A percentile compares a stretch with the other conserved stretches of the same genome.
phyloP scores from a whole-genome alignment of 2,329 filamentous ascomycete genomes.

The Botrytis medusae region DNA sequence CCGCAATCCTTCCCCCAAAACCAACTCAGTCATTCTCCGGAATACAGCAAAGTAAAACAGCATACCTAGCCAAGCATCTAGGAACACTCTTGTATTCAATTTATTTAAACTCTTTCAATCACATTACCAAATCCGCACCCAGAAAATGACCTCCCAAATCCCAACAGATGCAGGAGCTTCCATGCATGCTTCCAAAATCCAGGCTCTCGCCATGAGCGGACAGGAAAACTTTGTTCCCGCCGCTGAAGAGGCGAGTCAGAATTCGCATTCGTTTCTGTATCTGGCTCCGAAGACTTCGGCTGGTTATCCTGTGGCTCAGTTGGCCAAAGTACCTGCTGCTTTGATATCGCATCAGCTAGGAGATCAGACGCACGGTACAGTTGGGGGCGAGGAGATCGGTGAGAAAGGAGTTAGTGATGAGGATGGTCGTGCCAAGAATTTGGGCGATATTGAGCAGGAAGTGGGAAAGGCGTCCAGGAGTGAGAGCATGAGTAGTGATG shows the following conservation, averaged over 20 bases:
- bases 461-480: slow-evolving; percentile 1
- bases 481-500: slow-evolving; percentile 18
- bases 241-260: slow-evolving; percentile 25
- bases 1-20: not conserved
- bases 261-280: slow-evolving; percentile 32
- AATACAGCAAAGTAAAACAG: not conserved
- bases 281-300: slow-evolving; percentile 35
- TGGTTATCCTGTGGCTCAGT: slow-evolving; percentile 30
- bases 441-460: not conserved
- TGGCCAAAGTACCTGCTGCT: not conserved
- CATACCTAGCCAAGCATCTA: not conserved
- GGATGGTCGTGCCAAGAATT: slow-evolving; percentile 1
- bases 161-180: slow-evolving; percentile 15
- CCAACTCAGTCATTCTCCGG: not conserved
- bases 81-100: slow-evolving; percentile 13
- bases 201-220: slow-evolving; percentile 24
- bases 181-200: slow-evolving; percentile 16
- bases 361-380: slow-evolving; percentile 16
- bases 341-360: slow-evolving; percentile 22
- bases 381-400: slow-evolving; percentile 23
- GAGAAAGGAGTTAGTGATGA: slow-evolving; percentile 25
- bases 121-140: slow-evolving; percentile 17
- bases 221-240: slow-evolving; percentile 30
- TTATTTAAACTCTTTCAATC: slow-evolving; percentile 10
- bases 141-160: slow-evolving; percentile 11